Conservation (phyloP, 192 early-diverging fungal species). For the Rhizophlyctis rosea region DNA sequence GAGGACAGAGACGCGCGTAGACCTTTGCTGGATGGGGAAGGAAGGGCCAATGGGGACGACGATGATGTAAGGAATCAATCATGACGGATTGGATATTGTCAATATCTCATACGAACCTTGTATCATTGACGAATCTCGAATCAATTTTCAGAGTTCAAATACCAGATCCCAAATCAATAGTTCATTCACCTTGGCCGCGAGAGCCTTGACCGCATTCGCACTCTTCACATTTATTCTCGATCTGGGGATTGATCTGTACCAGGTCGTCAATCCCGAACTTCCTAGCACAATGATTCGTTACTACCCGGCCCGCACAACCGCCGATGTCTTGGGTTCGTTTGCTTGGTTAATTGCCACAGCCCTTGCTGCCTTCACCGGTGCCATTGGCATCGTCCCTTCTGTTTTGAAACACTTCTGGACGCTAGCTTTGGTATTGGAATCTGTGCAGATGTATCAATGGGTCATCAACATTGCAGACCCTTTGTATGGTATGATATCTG, state of each 20-base stretch:
- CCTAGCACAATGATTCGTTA: slow-evolving; percentile 1
- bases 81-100: neutral
- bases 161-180: neutral
- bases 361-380: slow-evolving; percentile 47
- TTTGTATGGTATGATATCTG: slow-evolving; percentile 1
- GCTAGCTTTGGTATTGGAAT: slow-evolving; percentile 40
- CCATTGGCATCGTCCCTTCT: slow-evolving; percentile 42
- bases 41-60: slow-evolving; percentile 2
- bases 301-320: slow-evolving; percentile 8
- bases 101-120: too few relatives aligned
- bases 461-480: slow-evolving; percentile 13
- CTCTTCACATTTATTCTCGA: slow-evolving; percentile 20
- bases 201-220: slow-evolving; percentile 8
- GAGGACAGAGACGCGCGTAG: neutral
- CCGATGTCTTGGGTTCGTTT: slow-evolving; percentile 16
- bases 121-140: too few relatives aligned
- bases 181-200: neutral
- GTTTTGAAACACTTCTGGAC: slow-evolving; percentile 43
- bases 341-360: slow-evolving; percentile 65
- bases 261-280: slow-evolving; percentile 9
- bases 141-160: too few relatives aligned
- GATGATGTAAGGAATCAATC: neutral
- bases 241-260: slow-evolving; percentile 25
- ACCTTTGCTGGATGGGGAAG: neutral
- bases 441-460: slow-evolving; percentile 47